phyloP scores from a whole-genome alignment of 2,329 filamentous ascomycete species.

The Colletotrichum viniferum region DNA sequence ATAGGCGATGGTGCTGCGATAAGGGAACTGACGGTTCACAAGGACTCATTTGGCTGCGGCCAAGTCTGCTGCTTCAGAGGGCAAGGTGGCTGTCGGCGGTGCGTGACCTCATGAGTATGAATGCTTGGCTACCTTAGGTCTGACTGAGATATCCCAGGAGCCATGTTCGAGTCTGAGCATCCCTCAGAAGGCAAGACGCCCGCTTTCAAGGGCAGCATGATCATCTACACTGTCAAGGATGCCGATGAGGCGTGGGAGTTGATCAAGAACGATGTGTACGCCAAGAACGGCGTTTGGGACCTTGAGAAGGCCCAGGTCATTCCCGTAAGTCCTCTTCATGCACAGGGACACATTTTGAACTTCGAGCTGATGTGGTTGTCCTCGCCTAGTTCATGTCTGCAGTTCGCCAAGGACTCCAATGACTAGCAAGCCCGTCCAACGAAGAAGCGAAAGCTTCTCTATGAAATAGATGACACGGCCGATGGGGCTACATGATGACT shows the following conservation, averaged over 20 bases:
- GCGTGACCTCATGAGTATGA: background rate
- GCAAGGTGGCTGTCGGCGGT: constrained; percentile 22
- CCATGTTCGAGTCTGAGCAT: constrained; percentile 14
- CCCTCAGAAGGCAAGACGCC: background rate
- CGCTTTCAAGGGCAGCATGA: constrained; percentile 8
- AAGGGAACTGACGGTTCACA: background rate
- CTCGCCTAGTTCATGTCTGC: background rate
- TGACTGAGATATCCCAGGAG: background rate
- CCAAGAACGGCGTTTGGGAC: constrained; percentile 26
- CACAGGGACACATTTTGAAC: background rate
- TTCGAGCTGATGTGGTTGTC: background rate
- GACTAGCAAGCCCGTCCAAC: no score
- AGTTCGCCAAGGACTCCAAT: background rate
- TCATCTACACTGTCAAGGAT: constrained; percentile 4
- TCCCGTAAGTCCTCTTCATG: constrained; percentile 16
- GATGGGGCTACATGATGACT: background rate
- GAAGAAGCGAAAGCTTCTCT: background rate
- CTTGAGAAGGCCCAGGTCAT: constrained; percentile 26
- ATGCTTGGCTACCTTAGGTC: rapidly evolving
- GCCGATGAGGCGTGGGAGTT: constrained; percentile 23
- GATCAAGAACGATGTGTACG: constrained; percentile 25
- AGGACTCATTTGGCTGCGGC: constrained; percentile 11
- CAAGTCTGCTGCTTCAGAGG: constrained; percentile 22
- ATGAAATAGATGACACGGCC: background rate
- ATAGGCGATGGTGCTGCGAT: background rate